These are phyloP conservation scores for Auxenochlorella pyrenoidosa DNA, from an alignment of 139 green algal species.

Conservation along the genomic window DNA sequence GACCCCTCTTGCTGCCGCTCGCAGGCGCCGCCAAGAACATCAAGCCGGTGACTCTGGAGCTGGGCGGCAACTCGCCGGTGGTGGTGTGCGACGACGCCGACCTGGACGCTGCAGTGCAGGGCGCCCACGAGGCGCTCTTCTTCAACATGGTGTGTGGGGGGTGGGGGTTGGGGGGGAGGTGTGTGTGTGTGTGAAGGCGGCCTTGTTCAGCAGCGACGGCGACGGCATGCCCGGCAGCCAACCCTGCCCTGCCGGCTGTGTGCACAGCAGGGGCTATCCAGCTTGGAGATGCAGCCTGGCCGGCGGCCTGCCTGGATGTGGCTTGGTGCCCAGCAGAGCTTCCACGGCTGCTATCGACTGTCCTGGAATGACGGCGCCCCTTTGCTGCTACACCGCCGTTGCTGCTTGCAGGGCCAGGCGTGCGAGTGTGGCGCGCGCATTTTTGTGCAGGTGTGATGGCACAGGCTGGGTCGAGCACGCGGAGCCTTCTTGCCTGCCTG, in stretches of 20 bases:
- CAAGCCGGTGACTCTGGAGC: constrained; percentile 66
- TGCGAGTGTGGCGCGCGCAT: constrained; percentile 39
- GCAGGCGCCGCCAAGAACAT: constrained; percentile 21
- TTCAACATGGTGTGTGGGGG: constrained; percentile 30
- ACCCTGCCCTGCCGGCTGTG: too few species aligned
- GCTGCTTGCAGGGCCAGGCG: constrained; percentile 22
- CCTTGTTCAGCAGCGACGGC: too few species aligned
- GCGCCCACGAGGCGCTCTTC: constrained; percentile 19
- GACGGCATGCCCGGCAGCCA: too few species aligned
- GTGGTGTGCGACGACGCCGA: constrained; percentile 58
- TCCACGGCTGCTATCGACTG: too few species aligned
- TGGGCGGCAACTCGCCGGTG: constrained; percentile 79
- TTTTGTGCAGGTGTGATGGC: constrained; percentile 8
- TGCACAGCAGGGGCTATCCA: too few species aligned
- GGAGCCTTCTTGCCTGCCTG: not conserved
- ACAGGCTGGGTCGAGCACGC: not conserved
- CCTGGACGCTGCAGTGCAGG: constrained; percentile 25
- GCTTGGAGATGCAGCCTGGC: too few species aligned
- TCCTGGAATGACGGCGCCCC: not conserved
- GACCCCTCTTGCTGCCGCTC: not conserved
- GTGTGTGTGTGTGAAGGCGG: too few species aligned
- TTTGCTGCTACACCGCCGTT: not conserved
- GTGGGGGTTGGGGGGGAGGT: too few species aligned
- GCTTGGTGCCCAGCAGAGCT: too few species aligned
- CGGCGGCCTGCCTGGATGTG: too few species aligned